Evolutionary conservation across 179 eudicot species (phyloP), one percentile per base, ranked within the genome.

Genomic region (Actinidia polygama): DNA sequence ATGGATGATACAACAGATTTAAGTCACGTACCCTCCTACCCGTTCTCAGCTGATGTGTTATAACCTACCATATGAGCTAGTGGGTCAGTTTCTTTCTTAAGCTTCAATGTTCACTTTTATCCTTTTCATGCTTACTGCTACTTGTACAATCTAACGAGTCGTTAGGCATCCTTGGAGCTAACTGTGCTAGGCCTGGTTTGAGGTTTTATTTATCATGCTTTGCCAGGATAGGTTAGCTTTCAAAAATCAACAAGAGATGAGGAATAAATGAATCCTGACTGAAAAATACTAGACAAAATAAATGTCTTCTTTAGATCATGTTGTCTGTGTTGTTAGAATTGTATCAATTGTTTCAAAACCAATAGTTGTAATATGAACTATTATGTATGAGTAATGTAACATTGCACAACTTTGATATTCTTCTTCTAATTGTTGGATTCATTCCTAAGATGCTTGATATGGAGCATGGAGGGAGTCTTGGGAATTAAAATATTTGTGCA

Each of bases 1-100:
- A 68, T 59, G 68, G 90, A 88, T 46, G 92, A 85, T 64, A 81
- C 86, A 51, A 51, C 81, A 4, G 86, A 58, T 51, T 70, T 83
- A 40, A 80, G 78, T 77, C 67, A 80, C 81, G 71, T 78, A 80
- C 71, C 86, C n/a, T 40, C 86, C 59, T 73, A 62, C 74, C 61
- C 87, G 46, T 55, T 81, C 81, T 61, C 89, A 26, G 85, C 85
- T 80, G 80, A 87, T 83, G 49, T 79, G 75, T 49, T 87, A 59
- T 85, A 66, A 84, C 67, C 14, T 26, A 7, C 15, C 12, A 18
- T 11, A 9, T 0, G 10, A 36, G 53, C 6, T 2, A 40, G 19
- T 53, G 58, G 18, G 53, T 36, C 79, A 51, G 68, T 59, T 76
- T 19, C 16, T 30, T 15, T 75, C 64, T 76, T 40, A 19, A 40